phyloP scores from a whole-genome alignment of 768 basidiomycete species.

The Lactarius indigo region DNA sequence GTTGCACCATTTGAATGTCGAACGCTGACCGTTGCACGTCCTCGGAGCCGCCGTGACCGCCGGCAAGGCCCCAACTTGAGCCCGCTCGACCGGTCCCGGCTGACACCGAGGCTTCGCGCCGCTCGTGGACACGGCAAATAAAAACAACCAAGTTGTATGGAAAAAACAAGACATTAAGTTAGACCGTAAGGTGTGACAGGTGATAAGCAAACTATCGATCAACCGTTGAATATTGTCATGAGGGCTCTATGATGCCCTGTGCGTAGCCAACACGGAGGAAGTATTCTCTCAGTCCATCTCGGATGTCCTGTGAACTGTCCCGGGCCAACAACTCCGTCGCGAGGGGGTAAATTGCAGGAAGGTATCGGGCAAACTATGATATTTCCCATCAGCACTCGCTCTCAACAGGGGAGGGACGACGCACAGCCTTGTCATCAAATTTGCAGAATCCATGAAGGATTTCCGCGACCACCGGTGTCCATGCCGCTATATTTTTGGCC shows the following conservation, averaged over 20 bases:
- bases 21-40: too few relatives aligned
- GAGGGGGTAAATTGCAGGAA: conserved; percentile 88
- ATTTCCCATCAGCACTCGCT: neutral
- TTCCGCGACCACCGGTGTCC: conserved; percentile 99
- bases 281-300: conserved; percentile 73
- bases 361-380: conserved; percentile 76
- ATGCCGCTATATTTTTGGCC: conserved; percentile 91
- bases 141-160: neutral
- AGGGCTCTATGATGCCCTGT: conserved; percentile 66
- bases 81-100: conserved; percentile 53
- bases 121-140: conserved; percentile 41
- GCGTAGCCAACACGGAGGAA: conserved; percentile 75
- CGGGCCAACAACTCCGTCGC: conserved; percentile 80
- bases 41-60: too few relatives aligned
- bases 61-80: neutral
- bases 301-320: conserved; percentile 80
- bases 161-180: neutral
- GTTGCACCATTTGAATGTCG: too few relatives aligned
- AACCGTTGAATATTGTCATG: conserved; percentile 15
- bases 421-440: conserved; percentile 87
- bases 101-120: conserved; percentile 61
- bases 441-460: conserved; percentile 85
- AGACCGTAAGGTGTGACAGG: conserved; percentile 2
- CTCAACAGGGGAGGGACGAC: conserved; percentile 30
- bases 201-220: neutral